These are phyloP conservation scores for Solanum tacnaense DNA, from an alignment of 257 asterid species.

Conservation along the genomic window DNA sequence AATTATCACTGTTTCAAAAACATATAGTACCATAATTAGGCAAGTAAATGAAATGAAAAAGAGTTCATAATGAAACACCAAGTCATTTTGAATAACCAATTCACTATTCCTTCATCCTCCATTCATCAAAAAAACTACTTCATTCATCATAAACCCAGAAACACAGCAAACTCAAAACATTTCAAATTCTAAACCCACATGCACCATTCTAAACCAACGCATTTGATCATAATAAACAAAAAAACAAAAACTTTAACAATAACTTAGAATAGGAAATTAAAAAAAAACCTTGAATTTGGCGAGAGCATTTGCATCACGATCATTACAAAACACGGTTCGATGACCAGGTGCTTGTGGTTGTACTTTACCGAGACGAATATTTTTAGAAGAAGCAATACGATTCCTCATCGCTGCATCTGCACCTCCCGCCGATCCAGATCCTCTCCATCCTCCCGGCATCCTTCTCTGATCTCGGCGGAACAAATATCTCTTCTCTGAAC, in stretches of 20 bases:
- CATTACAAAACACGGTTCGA: conserved; percentile 92
- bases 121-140: not conserved
- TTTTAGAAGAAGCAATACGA: conserved; percentile 32
- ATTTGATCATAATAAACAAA: not conserved
- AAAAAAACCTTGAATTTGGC: conserved; percentile 64
- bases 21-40: not conserved
- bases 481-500: conserved; percentile 20
- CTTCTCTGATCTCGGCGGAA: conserved; percentile 34
- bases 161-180: not conserved
- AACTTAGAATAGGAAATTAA: not conserved
- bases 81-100: not conserved
- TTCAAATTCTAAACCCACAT: not conserved
- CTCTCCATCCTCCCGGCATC: conserved; percentile 80
- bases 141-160: not conserved
- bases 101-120: not conserved
- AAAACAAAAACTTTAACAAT: not conserved
- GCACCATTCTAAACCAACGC: not conserved
- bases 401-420: conserved; percentile 18
- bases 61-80: not conserved
- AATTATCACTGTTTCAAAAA: not conserved
- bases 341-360: conserved; percentile 99
- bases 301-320: conserved; percentile 78
- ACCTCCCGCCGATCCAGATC: conserved; percentile 49
- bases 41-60: not conserved
- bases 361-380: conserved; percentile 80